These are phyloP conservation scores for Schrenkiella parvula DNA, from an alignment of 345 rosid species.

Conservation along the genomic window DNA sequence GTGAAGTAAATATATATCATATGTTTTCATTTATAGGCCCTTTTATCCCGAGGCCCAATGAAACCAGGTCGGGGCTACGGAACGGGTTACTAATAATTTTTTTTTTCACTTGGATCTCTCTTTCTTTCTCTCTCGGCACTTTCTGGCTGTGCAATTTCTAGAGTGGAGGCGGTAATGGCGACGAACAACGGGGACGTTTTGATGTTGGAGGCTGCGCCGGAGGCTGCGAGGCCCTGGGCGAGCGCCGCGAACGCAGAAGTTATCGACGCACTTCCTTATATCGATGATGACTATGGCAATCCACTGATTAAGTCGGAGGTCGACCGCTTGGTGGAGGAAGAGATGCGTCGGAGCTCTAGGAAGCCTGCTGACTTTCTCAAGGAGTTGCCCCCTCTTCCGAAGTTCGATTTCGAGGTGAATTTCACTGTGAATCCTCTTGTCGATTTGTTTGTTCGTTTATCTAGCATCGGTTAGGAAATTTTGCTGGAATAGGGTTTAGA, in stretches of 20 bases:
- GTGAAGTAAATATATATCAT: too few relatives aligned
- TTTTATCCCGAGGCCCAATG: not conserved
- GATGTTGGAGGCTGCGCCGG: conserved; percentile 81
- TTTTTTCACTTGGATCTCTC: not conserved
- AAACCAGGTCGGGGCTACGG: conserved; percentile 3
- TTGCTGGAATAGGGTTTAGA: conserved; percentile 5
- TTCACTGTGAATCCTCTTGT: not conserved
- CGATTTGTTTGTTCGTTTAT: conserved; percentile 5
- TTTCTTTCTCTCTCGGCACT: not conserved
- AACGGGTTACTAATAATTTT: not conserved
- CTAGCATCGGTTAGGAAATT: not conserved
- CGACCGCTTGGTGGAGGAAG: conserved; percentile 86
- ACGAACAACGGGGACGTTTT: conserved; percentile 49
- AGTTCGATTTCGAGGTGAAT: conserved; percentile 64
- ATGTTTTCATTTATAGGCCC: not conserved
- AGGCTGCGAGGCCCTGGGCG: conserved; percentile 60
- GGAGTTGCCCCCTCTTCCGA: conserved; percentile 70
- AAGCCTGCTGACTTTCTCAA: conserved; percentile 87
- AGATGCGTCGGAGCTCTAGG: conserved; percentile 90
- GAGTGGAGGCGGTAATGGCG: conserved; percentile 27
- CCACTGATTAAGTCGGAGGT: conserved; percentile 75
- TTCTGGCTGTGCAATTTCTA: conserved; percentile 6
- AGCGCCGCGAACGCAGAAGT: conserved; percentile 56
- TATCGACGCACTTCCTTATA: conserved; percentile 92
- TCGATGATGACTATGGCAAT: conserved; percentile 85